phyloP scores from a whole-genome alignment of 2,329 filamentous ascomycete species.

The Neophaeococcomyces aloes region DNA sequence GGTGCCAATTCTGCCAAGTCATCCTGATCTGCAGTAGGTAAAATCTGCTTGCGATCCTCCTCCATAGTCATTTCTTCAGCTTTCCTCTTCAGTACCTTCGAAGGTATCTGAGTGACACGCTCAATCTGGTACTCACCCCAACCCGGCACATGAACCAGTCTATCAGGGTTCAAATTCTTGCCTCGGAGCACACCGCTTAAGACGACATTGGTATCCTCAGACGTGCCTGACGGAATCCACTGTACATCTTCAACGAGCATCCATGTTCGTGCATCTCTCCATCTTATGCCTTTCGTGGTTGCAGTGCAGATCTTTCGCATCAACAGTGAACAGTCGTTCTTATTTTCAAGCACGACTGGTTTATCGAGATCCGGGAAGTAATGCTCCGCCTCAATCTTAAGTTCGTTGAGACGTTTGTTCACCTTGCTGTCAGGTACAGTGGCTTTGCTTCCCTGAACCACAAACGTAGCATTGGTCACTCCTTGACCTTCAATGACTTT shows the following conservation, averaged over 20 bases:
- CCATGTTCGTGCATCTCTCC: conserved; percentile 93
- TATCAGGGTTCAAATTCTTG: conserved; percentile 75
- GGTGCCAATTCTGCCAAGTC: conserved; percentile 74
- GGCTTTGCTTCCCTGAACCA: conserved; percentile 67
- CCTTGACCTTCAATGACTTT: conserved; percentile 86
- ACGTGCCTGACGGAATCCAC: conserved; percentile 52
- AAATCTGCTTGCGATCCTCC: conserved; percentile 44
- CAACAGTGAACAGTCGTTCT: conserved; percentile 83
- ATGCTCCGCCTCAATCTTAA: conserved; percentile 87
- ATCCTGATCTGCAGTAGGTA: conserved; percentile 69
- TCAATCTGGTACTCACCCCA: conserved; percentile 92
- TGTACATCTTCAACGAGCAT: conserved; percentile 76
- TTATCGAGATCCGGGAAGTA: conserved; percentile 92
- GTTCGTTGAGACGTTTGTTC: conserved; percentile 63
- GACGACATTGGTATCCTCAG: conserved; percentile 47
- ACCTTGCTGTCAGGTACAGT: conserved; percentile 71
- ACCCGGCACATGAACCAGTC: conserved; percentile 80
- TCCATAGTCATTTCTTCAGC: conserved; percentile 60
- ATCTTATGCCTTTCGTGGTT: conserved; percentile 84
- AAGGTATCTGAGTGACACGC: conserved; percentile 69
- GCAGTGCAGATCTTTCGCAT: conserved; percentile 85
- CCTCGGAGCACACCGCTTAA: conserved; percentile 80
- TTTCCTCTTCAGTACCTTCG: conserved; percentile 35
- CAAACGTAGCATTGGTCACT: conserved; percentile 80
- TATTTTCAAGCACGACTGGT: conserved; percentile 74